These are phyloP conservation scores for Cercospora sp. DNA, from an alignment of 2,329 filamentous ascomycete genomes.

Conservation along the genomic window DNA sequence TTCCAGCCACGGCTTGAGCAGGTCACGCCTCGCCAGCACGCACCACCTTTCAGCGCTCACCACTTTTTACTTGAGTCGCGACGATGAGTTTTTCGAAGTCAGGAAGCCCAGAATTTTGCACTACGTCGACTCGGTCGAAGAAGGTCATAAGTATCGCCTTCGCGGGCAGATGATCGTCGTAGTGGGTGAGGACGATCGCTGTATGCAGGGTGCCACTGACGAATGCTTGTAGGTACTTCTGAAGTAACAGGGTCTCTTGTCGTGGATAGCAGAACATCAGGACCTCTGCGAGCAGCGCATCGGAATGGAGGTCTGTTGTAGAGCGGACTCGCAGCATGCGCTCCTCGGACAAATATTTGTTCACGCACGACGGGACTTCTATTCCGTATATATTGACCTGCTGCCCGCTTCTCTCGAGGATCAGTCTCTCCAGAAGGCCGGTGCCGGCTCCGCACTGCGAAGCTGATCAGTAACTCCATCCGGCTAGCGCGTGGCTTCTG, in stretches of 20 bases:
- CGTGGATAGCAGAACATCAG: constrained; percentile 59
- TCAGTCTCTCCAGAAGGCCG: constrained; percentile 50
- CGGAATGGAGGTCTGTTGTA: constrained; percentile 46
- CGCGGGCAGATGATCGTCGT: constrained; percentile 43
- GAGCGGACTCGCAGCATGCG: constrained; percentile 47
- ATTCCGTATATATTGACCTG: constrained; percentile 46
- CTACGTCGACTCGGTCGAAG: constrained; percentile 18
- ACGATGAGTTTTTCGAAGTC: constrained; percentile 28
- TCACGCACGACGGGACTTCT: constrained; percentile 50
- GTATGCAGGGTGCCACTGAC: constrained; percentile 35
- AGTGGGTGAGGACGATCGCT: constrained; percentile 48
- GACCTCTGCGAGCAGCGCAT: constrained; percentile 45
- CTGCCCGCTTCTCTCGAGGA: constrained; percentile 36
- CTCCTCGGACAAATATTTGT: constrained; percentile 47
- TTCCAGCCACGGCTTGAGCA: constrained; percentile 17
- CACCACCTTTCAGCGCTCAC: constrained; percentile 4
- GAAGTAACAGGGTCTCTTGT: constrained; percentile 46
- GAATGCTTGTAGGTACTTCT: constrained; percentile 46
- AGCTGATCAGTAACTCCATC: constrained; percentile 9
- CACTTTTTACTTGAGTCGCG: constrained; percentile 18
- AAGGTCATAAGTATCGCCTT: constrained; percentile 11
- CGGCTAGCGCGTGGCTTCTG: background rate
- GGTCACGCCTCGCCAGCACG: background rate
- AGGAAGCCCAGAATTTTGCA: constrained; percentile 21
- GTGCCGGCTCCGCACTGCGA: constrained; percentile 39